A percentile compares a stretch with the other conserved stretches of the same genome.
Evolutionary conservation across 179 eudicot species (phyloP).

Genomic region (Silene noctiflora): DNA sequence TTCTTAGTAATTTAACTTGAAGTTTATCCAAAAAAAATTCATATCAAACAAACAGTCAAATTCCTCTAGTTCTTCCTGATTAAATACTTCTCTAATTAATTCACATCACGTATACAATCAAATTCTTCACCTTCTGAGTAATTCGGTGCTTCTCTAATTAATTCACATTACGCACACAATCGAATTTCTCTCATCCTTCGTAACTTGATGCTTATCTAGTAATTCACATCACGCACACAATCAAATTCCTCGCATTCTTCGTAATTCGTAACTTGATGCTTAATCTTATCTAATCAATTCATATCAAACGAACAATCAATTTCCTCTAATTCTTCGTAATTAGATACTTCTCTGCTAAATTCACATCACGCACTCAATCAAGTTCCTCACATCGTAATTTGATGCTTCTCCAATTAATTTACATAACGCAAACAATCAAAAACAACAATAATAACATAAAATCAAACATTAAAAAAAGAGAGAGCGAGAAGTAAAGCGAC

Average conservation of each 20-base stretch:
- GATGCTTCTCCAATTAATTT: no score
- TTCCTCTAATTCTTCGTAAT: background rate
- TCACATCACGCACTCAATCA: background rate
- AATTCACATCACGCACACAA: no score
- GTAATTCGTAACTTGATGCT: slow-evolving; percentile 18
- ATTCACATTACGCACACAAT: background rate
- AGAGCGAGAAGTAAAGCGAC: slow-evolving; percentile 24
- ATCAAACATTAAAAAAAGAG: background rate
- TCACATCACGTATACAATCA: no score
- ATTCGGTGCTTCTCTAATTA: no score
- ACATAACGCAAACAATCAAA: background rate
- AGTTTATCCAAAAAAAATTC: background rate
- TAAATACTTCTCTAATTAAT: no score
- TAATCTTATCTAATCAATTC: background rate
- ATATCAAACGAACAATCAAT: background rate
- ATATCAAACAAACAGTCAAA: no score
- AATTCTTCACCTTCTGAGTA: no score
- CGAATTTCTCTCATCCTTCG: background rate
- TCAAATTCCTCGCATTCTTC: slow-evolving; percentile 43
- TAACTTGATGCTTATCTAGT: slow-evolving; percentile 25
- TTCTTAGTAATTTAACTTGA: background rate
- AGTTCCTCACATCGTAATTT: background rate
- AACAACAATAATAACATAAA: background rate
- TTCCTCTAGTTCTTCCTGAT: no score
- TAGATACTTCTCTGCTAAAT: background rate